A percentile compares a stretch with the other conserved stretches of the same genome.
Conservation (phyloP, 192 early-diverging fungal species). For the Coemansia umbellata region DNA sequence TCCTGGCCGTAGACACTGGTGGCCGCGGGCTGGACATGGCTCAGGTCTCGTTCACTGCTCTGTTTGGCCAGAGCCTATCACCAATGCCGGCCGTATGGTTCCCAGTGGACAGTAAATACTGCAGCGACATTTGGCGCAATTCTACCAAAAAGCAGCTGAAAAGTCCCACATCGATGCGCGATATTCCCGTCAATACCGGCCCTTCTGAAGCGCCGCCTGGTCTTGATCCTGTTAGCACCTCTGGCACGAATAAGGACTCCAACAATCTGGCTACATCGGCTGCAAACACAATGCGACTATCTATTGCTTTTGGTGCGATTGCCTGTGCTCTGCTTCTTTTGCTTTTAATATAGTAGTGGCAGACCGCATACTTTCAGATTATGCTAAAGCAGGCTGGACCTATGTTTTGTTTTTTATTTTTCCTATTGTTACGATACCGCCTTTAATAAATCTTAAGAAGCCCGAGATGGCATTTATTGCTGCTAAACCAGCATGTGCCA, state of each 20-base stretch:
- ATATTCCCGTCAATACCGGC: constrained; percentile 16
- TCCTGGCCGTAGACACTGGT: constrained; percentile 54
- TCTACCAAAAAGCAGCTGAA: constrained; percentile 17
- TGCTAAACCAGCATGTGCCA: too few species aligned
- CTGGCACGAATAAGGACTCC: too few species aligned
- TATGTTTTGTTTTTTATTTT: too few species aligned
- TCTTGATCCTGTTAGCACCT: constrained; percentile 10
- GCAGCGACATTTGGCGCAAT: constrained; percentile 45
- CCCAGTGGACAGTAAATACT: constrained; percentile 40
- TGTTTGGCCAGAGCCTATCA: constrained; percentile 51
- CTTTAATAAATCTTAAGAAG: too few species aligned
- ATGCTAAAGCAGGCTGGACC: too few species aligned
- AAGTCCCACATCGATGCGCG: constrained; percentile 24
- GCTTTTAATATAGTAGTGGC: too few species aligned
- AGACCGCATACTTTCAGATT: too few species aligned
- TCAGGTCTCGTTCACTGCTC: constrained; percentile 41
- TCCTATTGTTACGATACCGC: too few species aligned
- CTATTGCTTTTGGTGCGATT: too few species aligned
- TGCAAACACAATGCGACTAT: neutral
- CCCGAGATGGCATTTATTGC: too few species aligned
- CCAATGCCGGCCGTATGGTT: constrained; percentile 49
- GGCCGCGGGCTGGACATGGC: constrained; percentile 53
- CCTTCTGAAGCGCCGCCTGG: constrained; percentile 20
- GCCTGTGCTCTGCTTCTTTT: too few species aligned
- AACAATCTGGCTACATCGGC: neutral